Percentiles rank a stretch among this genome's conserved stretches.
Evolutionary conservation across 2,329 filamentous ascomycete species (phyloP).

Genomic region (Didymella keratinophila): DNA sequence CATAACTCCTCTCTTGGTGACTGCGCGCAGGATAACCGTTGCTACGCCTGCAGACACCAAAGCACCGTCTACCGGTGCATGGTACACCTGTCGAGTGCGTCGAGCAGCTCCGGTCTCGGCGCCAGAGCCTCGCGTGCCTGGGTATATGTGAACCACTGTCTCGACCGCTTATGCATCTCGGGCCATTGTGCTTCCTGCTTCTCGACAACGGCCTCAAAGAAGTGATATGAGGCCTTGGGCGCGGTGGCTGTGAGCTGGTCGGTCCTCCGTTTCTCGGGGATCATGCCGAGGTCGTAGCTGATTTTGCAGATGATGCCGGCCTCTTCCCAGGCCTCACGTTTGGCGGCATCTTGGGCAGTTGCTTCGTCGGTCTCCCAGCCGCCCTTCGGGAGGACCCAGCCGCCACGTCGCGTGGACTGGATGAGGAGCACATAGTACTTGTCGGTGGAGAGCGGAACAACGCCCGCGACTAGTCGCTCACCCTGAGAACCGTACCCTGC

Average conservation of each 20-base stretch:
- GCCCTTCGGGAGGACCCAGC: conserved; percentile 97
- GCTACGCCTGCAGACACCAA: conserved; percentile 22
- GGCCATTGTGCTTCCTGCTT: conserved; percentile 90
- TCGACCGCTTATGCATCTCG: conserved; percentile 87
- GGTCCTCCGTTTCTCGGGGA: conserved; percentile 76
- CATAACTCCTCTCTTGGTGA: conserved; percentile 12
- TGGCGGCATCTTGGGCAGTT: conserved; percentile 81
- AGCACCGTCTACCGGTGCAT: conserved; percentile 48
- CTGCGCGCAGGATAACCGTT: conserved; percentile 19
- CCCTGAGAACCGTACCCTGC: conserved; percentile 90
- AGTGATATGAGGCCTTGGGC: conserved; percentile 80
- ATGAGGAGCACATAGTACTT: conserved; percentile 91
- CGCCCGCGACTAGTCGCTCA: conserved; percentile 92
- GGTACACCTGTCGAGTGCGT: conserved; percentile 84
- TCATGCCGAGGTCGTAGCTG: conserved; percentile 84
- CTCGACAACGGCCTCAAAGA: conserved; percentile 87
- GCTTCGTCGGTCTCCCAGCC: conserved; percentile 97
- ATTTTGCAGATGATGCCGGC: conserved; percentile 89
- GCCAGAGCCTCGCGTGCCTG: conserved; percentile 81
- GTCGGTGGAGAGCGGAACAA: conserved; percentile 87
- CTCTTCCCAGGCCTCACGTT: conserved; percentile 96
- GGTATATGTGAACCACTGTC: conserved; percentile 86
- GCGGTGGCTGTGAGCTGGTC: conserved; percentile 63
- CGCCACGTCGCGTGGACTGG: conserved; percentile 87
- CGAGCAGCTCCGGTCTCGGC: conserved; percentile 83